Base-by-base conservation (phyloP, 1,139 yeast species). In the Sugiyamaella neomexicana region DNA sequence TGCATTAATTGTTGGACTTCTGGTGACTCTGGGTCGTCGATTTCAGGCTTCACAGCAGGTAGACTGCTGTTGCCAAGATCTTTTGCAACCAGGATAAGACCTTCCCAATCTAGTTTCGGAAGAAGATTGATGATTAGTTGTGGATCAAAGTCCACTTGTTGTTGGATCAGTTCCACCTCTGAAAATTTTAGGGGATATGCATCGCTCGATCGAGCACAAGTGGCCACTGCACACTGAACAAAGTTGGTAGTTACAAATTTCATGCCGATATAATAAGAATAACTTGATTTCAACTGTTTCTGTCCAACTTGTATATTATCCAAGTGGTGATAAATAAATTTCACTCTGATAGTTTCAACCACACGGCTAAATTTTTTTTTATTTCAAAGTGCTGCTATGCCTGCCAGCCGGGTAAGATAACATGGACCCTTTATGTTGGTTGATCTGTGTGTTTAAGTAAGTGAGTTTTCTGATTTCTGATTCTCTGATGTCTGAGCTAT, bases 231-330 rank as follows among this genome's bases (percentile, higher is more conserved):
- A 72, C 99, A 93, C 70, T 87, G 90, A 59, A 93, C 95, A 71
- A 93, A 95, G 71, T 95, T 93, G 42, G 98, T 89, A 32, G 99
- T 91, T 43, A 93, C 76, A 65, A 93, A 85, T 75, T 93, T 93
- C 99, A 93, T 91, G 34, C 34, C n/a, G n/a, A 29, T 10, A 59
- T n/a, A 25, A 38, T 27, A 6, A 6, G 34, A 29, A 9, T 2
- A 29, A 29, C 34, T 12, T 3, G 5, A 29, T 4, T 20, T 5
- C 25, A 20, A 20, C 25, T 20, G 25, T 20, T 20, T 3, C 25
- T 20, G 25, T 3, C n/a, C n/a, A 20, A 5, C 5, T 20, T 20
- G 25, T 20, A 20, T 5, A 3, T 3, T 20, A 3, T 20, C 25
- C 25, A 20, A 20, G 5, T 20, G 25, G 5, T 20, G 25, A 20